Evolutionary conservation across 1,284 basidiomycete genomes (phyloP), one percentile per base, ranked within the genome.

Genomic region (Tilletia setariae): DNA sequence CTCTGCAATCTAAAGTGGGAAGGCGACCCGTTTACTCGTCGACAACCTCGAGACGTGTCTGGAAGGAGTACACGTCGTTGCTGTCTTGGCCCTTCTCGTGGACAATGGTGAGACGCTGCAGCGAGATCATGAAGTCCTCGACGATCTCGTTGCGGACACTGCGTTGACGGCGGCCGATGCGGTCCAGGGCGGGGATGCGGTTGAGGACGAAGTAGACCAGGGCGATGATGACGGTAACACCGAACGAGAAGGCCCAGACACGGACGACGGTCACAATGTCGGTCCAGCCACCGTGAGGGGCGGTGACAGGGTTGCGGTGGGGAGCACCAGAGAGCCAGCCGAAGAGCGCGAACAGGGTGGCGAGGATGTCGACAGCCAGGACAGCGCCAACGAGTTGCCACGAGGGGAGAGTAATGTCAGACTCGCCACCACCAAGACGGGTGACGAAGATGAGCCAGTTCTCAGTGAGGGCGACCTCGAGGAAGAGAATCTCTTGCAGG

Each of bases 391-490:
- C 79, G 2, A 86, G 83, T 77, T 86, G 85, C 83, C 84, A 86
- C 21, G 85, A 85, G 47, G 85, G 86, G 65, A 80, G 83, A 7
- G 84, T 85, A 69, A 85, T 74, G 72, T 79, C 78, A 32, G 77
- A 79, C 75, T 76, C 78, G 53, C 79, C 76, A 61, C 75, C 76
- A 68, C 83, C 79, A 53, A 84, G 80, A 67, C 84, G 83, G 23
- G 85, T 85, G 72, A 85, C 83, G 75, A 86, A 86, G 74, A 87
- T 87, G 65, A 87, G 76, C 86, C 86, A 87, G 74, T 84, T 84
- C 78, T 87, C 86, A 19, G 86, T 87, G 66, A 87, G 80, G 21
- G 86, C 85, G n/a, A 87, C 86, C 73, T 87, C 86, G 67, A 87
- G 83, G 84, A 87, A 87, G 65, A 87, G 76, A 64, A 87, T 84